Conservation (phyloP, 257 asterid species). For the Ehretia macrophylla region DNA sequence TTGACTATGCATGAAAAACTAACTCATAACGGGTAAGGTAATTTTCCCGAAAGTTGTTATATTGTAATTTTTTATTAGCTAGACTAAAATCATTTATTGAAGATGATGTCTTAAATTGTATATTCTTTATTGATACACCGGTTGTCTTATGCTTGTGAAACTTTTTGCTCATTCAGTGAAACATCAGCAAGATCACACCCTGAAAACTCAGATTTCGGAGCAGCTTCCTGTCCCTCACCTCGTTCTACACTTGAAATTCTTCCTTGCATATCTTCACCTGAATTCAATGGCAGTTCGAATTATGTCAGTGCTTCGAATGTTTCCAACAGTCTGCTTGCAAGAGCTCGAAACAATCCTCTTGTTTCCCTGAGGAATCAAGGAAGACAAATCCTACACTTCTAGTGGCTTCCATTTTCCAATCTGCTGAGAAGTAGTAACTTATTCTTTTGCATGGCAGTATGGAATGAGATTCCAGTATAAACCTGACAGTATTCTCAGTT, state of each 20-base stretch:
- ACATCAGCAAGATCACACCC: slow-evolving; percentile 27
- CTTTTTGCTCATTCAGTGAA: slow-evolving; percentile 30
- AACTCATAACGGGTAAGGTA: slow-evolving; percentile 30
- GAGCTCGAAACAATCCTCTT: slow-evolving; percentile 20
- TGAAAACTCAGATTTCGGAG: slow-evolving; percentile 28
- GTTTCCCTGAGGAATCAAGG: slow-evolving; percentile 11
- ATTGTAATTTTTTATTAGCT: slow-evolving; percentile 3
- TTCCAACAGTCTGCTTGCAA: slow-evolving; percentile 16
- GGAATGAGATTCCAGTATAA: background rate
- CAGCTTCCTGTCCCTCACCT: slow-evolving; percentile 45
- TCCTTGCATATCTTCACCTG: slow-evolving; percentile 38
- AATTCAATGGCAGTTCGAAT: slow-evolving; percentile 27
- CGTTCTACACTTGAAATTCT: slow-evolving; percentile 47
- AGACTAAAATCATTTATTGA: background rate
- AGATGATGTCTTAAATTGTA: background rate
- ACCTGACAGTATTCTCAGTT: too few species aligned
- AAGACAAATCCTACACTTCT: slow-evolving; percentile 30
- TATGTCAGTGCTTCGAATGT: slow-evolving; percentile 25
- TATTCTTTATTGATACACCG: slow-evolving; percentile 1
- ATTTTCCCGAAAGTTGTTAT: background rate
- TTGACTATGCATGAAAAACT: slow-evolving; percentile 38
- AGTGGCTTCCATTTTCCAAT: background rate
- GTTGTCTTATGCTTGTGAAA: slow-evolving; percentile 4
- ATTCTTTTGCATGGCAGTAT: background rate
- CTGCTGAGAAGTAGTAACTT: background rate